Conservation (phyloP, 805 yeast genomes). For the Myxozyma nipponensis region DNA sequence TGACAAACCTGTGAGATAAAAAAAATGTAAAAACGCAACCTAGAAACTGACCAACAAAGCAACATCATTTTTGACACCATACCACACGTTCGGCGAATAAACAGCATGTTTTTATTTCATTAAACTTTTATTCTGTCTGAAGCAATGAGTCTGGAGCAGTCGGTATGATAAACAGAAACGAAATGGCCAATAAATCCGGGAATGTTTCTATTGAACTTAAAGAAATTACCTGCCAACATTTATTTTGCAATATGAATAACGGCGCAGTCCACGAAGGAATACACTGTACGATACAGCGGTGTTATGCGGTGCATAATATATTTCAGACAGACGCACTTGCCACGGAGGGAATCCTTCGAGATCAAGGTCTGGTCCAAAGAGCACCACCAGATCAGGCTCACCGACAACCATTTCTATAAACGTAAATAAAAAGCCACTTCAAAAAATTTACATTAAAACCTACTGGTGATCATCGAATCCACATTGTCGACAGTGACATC, state of each 20-base stretch:
- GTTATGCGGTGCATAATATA: slow-evolving; percentile 41
- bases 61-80: no score
- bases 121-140: no score
- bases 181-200: no score
- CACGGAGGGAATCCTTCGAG: slow-evolving; percentile 97
- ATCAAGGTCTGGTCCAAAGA: slow-evolving; percentile 83
- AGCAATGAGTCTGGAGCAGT: no score
- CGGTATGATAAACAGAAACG: no score
- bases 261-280: slow-evolving; percentile 50
- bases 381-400: slow-evolving; percentile 87
- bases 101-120: no score
- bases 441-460: slow-evolving; percentile 32
- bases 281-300: slow-evolving; percentile 34
- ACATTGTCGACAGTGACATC: slow-evolving; percentile 74
- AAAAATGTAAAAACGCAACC: no score
- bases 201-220: no score
- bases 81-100: no score
- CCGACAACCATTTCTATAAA: slow-evolving; percentile 64
- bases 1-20: no score
- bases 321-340: slow-evolving; percentile 88
- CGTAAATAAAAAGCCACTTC: background rate
- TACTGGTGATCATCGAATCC: slow-evolving; percentile 42
- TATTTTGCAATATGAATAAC: slow-evolving; percentile 72
- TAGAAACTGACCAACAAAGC: no score
- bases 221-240: slow-evolving; percentile 86